These are phyloP conservation scores for Phoma sp. DNA, from an alignment of 2,329 filamentous ascomycete species.

Conservation along the genomic window DNA sequence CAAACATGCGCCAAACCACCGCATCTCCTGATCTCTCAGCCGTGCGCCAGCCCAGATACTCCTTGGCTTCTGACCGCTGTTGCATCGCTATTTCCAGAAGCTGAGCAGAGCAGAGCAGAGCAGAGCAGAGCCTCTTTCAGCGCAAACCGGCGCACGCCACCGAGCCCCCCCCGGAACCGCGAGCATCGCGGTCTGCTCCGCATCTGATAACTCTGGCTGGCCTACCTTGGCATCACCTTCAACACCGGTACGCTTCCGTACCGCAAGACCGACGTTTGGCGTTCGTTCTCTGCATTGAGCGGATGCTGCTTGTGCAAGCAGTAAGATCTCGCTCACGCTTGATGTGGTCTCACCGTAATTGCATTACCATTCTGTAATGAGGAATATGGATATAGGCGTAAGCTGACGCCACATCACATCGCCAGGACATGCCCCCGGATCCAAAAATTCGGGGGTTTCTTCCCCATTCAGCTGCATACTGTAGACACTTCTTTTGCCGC, in stretches of 20 bases:
- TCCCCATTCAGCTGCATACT: conserved; percentile 1
- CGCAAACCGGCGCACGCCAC: conserved; percentile 5
- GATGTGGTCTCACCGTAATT: too few relatives aligned
- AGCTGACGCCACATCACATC: conserved; percentile 1
- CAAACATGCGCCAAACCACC: not conserved
- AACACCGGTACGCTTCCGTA: not conserved
- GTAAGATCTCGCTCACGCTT: not conserved
- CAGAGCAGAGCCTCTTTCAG: conserved; percentile 7
- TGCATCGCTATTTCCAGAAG: conserved; percentile 8
- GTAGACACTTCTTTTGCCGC: not conserved
- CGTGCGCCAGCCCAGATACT: not conserved
- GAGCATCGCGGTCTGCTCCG: conserved; percentile 5
- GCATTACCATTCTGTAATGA: not conserved
- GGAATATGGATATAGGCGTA: not conserved
- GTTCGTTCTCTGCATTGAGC: not conserved
- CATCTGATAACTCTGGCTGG: conserved; percentile 13
- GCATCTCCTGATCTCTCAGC: conserved; percentile 6
- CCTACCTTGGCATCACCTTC: not conserved
- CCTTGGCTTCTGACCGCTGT: conserved; percentile 3
- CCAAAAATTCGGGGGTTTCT: not conserved
- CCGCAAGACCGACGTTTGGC: not conserved
- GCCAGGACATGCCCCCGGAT: not conserved
- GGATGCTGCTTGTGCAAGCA: not conserved
- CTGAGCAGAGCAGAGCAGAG: conserved; percentile 1
- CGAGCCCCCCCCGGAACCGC: not conserved